These are phyloP conservation scores for Drechmeria coniospora DNA, from an alignment of 2,329 filamentous ascomycete genomes.

Conservation along the genomic window DNA sequence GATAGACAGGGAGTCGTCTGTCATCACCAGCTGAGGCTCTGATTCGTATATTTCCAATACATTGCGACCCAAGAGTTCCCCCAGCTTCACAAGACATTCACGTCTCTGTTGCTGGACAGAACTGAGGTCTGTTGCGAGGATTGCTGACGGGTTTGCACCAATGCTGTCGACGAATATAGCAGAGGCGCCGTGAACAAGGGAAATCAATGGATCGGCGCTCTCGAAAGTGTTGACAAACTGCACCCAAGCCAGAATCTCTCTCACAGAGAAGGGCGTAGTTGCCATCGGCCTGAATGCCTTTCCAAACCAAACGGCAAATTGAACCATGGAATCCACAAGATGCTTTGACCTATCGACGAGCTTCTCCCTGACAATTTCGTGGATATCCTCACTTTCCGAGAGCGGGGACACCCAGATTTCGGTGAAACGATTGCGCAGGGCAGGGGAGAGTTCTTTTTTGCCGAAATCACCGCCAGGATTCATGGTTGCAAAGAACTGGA, in stretches of 20 bases:
- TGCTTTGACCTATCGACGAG: conserved; percentile 38
- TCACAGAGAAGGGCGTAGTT: conserved; percentile 68
- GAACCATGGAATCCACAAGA: conserved; percentile 56
- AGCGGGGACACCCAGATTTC: conserved; percentile 96
- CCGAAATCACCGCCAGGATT: conserved; percentile 98
- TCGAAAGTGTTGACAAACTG: conserved; percentile 68
- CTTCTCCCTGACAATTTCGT: conserved; percentile 73
- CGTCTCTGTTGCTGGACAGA: conserved; percentile 56
- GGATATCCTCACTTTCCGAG: conserved; percentile 69
- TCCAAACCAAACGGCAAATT: conserved; percentile 90
- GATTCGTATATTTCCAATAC: conserved; percentile 49
- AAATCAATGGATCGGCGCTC: conserved; percentile 26
- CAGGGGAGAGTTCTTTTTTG: conserved; percentile 92
- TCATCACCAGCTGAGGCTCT: conserved; percentile 41
- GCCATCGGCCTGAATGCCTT: conserved; percentile 60
- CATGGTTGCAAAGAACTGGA: conserved; percentile 98
- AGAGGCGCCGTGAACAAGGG: conserved; percentile 68
- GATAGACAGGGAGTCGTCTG: conserved; percentile 40
- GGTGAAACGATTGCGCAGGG: conserved; percentile 88
- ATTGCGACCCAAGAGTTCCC: conserved; percentile 47
- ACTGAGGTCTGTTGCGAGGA: conserved; percentile 57
- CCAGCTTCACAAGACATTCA: conserved; percentile 58
- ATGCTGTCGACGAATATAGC: conserved; percentile 94
- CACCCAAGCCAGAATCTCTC: conserved; percentile 87
- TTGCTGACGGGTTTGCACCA: conserved; percentile 82